Conservation (phyloP, 495 filamentous ascomycete genomes). For the Penicillium odoratum region DNA sequence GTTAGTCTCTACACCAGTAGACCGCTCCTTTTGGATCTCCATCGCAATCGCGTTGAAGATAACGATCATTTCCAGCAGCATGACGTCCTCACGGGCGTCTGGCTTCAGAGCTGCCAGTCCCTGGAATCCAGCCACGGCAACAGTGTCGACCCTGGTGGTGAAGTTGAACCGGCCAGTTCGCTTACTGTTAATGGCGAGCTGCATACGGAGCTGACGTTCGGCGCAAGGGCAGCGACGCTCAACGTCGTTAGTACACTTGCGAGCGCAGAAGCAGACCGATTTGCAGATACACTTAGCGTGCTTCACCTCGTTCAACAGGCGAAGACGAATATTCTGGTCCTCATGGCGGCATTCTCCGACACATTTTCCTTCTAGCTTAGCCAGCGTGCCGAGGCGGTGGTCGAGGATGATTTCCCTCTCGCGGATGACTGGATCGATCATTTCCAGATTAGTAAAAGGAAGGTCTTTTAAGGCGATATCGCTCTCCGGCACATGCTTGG, state of each 20-base stretch:
- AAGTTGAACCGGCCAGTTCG: conserved; percentile 19
- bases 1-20: not conserved
- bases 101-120: conserved; percentile 22
- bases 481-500: conserved; percentile 13
- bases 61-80: conserved; percentile 18
- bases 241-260: conserved; percentile 30
- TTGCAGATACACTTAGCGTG: conserved; percentile 39
- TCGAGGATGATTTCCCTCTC: conserved; percentile 31
- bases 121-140: conserved; percentile 33
- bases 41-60: conserved; percentile 23
- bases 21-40: conserved; percentile 33
- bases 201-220: conserved; percentile 35
- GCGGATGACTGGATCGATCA: conserved; percentile 15
- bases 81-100: conserved; percentile 15
- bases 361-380: conserved; percentile 31
- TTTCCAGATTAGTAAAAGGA: conserved; percentile 27
- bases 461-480: conserved; percentile 22
- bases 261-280: conserved; percentile 32
- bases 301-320: conserved; percentile 26
- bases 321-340: conserved; percentile 17
- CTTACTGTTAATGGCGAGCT: conserved; percentile 22
- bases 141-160: conserved; percentile 22
- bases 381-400: conserved; percentile 32
- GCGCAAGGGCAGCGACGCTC: conserved; percentile 38
- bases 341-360: conserved; percentile 39